Conservation (phyloP, 2,329 filamentous ascomycete genomes). For the Aaosphaeria arxii region DNA sequence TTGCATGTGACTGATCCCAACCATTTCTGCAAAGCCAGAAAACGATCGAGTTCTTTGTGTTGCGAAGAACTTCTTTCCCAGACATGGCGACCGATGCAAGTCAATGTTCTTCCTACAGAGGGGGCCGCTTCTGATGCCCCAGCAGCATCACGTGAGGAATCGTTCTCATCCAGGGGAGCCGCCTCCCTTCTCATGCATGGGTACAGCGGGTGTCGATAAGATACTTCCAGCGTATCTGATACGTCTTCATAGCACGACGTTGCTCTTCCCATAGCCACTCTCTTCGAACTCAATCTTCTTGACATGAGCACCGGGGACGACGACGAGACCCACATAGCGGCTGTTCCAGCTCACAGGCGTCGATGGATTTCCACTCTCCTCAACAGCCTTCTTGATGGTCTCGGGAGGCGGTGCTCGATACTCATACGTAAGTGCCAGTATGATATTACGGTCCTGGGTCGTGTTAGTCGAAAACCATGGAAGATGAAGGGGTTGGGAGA, state of each 20-base stretch:
- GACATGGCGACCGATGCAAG: too few species aligned
- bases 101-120: too few species aligned
- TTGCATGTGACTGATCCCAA: too few species aligned
- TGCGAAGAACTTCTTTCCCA: too few species aligned
- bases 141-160: too few species aligned
- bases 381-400: slow-evolving; percentile 37
- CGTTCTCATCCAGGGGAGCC: too few species aligned
- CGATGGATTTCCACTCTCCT: slow-evolving; percentile 43
- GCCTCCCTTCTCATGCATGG: too few species aligned
- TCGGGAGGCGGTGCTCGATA: slow-evolving; percentile 68
- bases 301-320: slow-evolving; percentile 83
- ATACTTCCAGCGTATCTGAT: too few species aligned
- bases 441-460: slow-evolving; percentile 77
- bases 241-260: slow-evolving; percentile 16
- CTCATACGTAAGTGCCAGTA: slow-evolving; percentile 82
- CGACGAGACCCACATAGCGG: slow-evolving; percentile 83
- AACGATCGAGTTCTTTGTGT: too few species aligned
- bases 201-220: too few species aligned
- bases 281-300: slow-evolving; percentile 86
- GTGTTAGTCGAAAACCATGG: background rate
- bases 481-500: background rate
- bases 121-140: too few species aligned
- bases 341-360: slow-evolving; percentile 69
- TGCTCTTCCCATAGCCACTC: slow-evolving; percentile 21
- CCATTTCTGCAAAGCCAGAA: too few species aligned